Conservation (phyloP, 202 grass and related monocot species). For the Eragrostis tef region DNA sequence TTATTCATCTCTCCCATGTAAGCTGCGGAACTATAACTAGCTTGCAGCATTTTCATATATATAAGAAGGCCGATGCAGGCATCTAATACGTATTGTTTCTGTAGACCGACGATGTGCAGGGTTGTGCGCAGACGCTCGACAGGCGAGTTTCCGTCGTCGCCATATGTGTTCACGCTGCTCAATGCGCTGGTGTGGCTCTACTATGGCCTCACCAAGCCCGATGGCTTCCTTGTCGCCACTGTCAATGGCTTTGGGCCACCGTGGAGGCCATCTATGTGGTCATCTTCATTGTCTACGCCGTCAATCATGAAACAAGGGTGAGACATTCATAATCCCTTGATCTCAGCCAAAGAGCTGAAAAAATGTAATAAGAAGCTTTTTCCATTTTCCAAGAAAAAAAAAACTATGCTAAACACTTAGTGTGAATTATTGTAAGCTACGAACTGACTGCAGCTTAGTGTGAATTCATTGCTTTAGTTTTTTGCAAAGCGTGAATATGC, state of each 20-base stretch:
- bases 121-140: constrained; percentile 55
- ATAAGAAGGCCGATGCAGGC: neutral
- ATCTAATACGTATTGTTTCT: neutral
- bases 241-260: constrained; percentile 57
- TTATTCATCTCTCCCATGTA: constrained; percentile 74
- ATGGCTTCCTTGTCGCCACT: constrained; percentile 63
- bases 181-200: constrained; percentile 68
- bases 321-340: too few species aligned
- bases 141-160: constrained; percentile 58
- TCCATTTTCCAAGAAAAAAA: too few species aligned
- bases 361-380: too few species aligned
- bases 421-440: too few species aligned
- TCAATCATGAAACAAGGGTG: constrained; percentile 54
- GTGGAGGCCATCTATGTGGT: constrained; percentile 64
- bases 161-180: constrained; percentile 66
- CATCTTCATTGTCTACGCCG: constrained; percentile 62
- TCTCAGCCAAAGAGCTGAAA: too few species aligned
- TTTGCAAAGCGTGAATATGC: too few species aligned
- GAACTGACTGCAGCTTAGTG: neutral
- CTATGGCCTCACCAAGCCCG: constrained; percentile 84
- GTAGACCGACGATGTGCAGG: constrained; percentile 66
- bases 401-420: too few species aligned
- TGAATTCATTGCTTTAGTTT: too few species aligned
- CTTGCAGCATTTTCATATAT: neutral
- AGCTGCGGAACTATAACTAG: neutral